Conservation (phyloP, 2,329 filamentous ascomycete genomes). For the Lomentospora prolificans region DNA sequence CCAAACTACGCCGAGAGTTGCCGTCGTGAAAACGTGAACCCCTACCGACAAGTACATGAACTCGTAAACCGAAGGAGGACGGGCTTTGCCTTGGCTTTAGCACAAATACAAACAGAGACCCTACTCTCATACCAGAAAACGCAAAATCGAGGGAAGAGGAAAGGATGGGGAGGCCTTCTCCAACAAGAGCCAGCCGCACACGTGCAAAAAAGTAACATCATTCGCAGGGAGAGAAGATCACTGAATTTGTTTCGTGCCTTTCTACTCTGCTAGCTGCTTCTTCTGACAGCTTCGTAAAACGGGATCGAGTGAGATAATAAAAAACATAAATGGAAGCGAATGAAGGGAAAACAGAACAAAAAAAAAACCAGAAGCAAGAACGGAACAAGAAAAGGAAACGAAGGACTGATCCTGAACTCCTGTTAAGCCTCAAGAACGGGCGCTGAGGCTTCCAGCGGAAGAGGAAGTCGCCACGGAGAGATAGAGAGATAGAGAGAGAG, state of each 20-base stretch:
- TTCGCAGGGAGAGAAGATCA: not conserved
- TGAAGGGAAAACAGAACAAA: not conserved
- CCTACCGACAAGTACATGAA: not conserved
- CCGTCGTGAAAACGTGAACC: too few species aligned
- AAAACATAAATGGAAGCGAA: not conserved
- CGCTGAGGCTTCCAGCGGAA: not conserved
- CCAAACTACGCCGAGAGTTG: not conserved
- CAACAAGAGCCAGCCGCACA: too few species aligned
- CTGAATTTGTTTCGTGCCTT: not conserved
- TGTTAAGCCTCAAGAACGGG: not conserved
- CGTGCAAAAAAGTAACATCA: not conserved
- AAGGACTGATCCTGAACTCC: conserved; percentile 3
- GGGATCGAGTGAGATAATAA: not conserved
- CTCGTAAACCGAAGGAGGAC: not conserved
- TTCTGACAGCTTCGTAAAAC: conserved; percentile 1
- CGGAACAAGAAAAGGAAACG: conserved; percentile 1
- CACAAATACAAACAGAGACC: not conserved
- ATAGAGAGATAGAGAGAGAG: not conserved
- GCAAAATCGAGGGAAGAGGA: not conserved
- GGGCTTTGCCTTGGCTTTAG: too few species aligned
- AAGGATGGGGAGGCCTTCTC: not conserved
- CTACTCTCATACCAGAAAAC: too few species aligned
- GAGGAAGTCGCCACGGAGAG: not conserved
- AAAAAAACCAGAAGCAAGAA: too few species aligned
- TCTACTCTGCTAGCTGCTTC: not conserved